Base-by-base conservation (phyloP, 1,284 basidiomycete genomes). In the Ganoderma boninense region DNA sequence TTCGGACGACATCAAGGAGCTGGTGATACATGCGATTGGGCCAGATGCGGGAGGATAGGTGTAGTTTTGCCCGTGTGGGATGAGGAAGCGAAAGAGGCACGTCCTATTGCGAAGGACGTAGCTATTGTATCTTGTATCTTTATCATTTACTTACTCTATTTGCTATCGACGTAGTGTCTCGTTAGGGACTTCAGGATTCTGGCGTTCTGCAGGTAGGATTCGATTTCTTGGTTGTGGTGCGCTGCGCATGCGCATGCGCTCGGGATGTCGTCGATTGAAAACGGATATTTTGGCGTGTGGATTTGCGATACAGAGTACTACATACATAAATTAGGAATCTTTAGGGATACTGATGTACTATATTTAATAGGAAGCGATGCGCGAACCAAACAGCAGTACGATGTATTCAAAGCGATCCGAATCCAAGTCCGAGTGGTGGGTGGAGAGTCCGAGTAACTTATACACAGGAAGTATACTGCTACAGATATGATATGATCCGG, bases 1-100 rank as follows among this genome's bases (percentile, higher is more conserved):
- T 20, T 52, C 59, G 61, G 73, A 74, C 57, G 70, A 74, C 35
- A 74, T 74, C 43, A 68, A 60, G 67, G 73, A 74, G 59, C 26
- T 74, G 38, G 73, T 72, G 1, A 66, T 74, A 6, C 73, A 74
- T 54, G 59, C 70, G 20, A 69, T 72, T n/a, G 64, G 66, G 42
- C 32, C 65, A 32, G 67, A 64, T 20, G 8, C 40, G 29, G 56
- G 18, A 60, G 23, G 40, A 42, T 62, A 62, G 40, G 56, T 11
- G 10, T 4, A 2, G 4, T 23, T 3, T 11, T 20, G 2, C 2
- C 23, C 29, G 29, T n/a, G 32, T 20, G 5, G 29, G 18, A 29
- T 20, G 14, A 10, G 57, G 14, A 18, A 40, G 32, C 18, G 23
- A 2, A 14, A 26, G 14, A 26, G 23, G 23, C n/a, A 26, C 23